Base-by-base conservation (phyloP, 441 rosid species). In the Macaranga tanarius region DNA sequence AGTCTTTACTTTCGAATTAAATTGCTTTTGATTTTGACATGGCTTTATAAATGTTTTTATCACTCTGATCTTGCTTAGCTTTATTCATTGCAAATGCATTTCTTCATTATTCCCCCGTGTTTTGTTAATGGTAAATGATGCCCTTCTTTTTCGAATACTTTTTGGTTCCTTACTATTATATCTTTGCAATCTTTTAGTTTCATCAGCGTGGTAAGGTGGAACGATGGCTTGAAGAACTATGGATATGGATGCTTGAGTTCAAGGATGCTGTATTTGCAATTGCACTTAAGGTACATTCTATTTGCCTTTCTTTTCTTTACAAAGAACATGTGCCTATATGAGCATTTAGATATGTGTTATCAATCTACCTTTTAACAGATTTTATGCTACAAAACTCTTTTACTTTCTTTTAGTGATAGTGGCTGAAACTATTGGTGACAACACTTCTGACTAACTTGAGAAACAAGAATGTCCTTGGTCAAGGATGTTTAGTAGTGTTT, bases 241-340 rank as follows among this genome's bases (percentile, higher is more conserved):
- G 99, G 99, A 71, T 82, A 66, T 91, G 93, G 93, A 87, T 91
- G 90, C 81, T 85, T 76, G 88, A 88, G 82, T 91, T 92, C 85
- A 96, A 92, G 79, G 98, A 94, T 81, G 65, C 76, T 58, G 89
- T 90, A 47, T 86, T 90, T 79, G 77, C 87, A 44, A 80, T 84
- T 72, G 91, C 92, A 47, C 61, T 90, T 76, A 95, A 91, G 95
- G 99, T 96, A 90, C 51, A 48, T 71, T 28, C 48, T 28, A 31
- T 48, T 28, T 48, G 66, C 22, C 23, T 47, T 59, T 47, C 6
- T 42, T 42, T 42, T 42, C 10, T 59, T 42, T 70, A 2, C 34
- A 75, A 67, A 58, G 66, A 63, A 66, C 3, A 34, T 50, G 47
- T 17, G 38, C 48, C 77, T 23, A 10, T 68, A 54, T 44, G 47